These are phyloP conservation scores for Mycena albidolilacea DNA, from an alignment of 768 basidiomycete genomes.

Conservation along the genomic window DNA sequence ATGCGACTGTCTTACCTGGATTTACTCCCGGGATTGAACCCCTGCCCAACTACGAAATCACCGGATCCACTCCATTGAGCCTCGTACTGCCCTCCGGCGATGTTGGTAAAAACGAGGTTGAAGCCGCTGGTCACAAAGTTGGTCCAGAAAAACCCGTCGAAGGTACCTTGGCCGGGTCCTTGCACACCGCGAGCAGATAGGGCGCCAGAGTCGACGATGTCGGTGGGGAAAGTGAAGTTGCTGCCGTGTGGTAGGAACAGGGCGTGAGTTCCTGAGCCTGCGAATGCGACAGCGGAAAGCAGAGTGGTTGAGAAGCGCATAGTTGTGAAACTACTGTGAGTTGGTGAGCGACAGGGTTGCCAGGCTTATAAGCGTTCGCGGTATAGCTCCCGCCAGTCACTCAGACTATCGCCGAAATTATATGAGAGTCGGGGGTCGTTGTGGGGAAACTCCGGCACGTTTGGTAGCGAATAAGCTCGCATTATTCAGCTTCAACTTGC, in stretches of 20 bases:
- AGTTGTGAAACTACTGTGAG: conserved; percentile 5
- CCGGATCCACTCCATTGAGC: conserved; percentile 33
- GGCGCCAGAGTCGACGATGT: conserved; percentile 7
- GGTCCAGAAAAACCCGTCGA: conserved; percentile 35
- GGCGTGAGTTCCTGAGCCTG: conserved; percentile 21
- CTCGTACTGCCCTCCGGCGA: conserved; percentile 36
- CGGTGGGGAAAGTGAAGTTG: conserved; percentile 15
- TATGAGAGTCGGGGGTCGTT: conserved; percentile 20
- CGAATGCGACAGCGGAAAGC: conserved; percentile 23
- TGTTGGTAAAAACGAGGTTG: conserved; percentile 33
- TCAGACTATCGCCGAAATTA: not conserved
- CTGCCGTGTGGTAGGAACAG: conserved; percentile 20
- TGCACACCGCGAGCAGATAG: conserved; percentile 31
- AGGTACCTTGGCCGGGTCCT: conserved; percentile 31
- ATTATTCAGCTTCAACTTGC: not conserved
- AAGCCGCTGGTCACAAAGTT: conserved; percentile 29
- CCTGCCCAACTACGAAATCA: conserved; percentile 37
- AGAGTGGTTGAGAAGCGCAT: conserved; percentile 30
- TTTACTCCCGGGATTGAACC: conserved; percentile 32
- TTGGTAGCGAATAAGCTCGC: not conserved
- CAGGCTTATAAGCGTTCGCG: conserved; percentile 1
- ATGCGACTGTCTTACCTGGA: conserved; percentile 13
- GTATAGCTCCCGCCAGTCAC: not conserved
- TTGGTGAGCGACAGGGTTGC: not conserved
- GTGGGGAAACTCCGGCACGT: conserved; percentile 22